Base-by-base conservation (phyloP, 306 rosid species). In the Prunus mongolica region DNA sequence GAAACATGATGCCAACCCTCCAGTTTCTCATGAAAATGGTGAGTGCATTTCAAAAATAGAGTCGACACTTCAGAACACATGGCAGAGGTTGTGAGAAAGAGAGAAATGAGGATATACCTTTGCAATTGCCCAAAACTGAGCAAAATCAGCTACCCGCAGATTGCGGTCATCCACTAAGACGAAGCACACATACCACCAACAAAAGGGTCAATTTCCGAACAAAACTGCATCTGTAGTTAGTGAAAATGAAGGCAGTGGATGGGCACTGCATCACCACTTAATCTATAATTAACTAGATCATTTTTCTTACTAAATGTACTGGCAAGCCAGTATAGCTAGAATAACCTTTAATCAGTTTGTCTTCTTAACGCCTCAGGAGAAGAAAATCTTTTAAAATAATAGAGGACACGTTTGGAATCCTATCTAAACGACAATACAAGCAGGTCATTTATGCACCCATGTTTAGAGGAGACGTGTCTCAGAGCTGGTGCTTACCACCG, bases 81-180 rank as follows among this genome's bases (percentile, higher is more conserved):
- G 91, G 91, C 88, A 87, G 85, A 87, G 85, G 89, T 84, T 88
- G 91, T 76, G 69, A 86, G 80, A 81, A 86, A 82, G 87, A 88
- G 89, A 94, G 96, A 92, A 84, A 74, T 79, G 89, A 86, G 91
- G 85, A 78, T 87, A 92, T 95, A 95, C 99, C 99, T 95, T 95
- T 77, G 93, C 99, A 86, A 88, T 86, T 95, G 97, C 97, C 99
- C 99, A 95, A 95, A 95, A 95, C 87, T 95, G 99, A 92, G 97
- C 96, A 95, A 95, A 95, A 87, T 92, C 99, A 86, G 97, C 99
- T 90, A 92, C 95, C 99, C 97, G 99, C 99, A 92, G 99, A 95
- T 92, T 95, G 99, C 99, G 99, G 97, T 95, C 99, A 95, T 95
- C 99, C 99, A 95, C 99, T 95, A 90, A 95, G 97, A 90, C 91